Percentiles rank a stretch among this genome's conserved stretches.
These are phyloP conservation scores for Eragrostis curvula DNA, from an alignment of 176 grass and related monocot genomes.

Conservation along the genomic window DNA sequence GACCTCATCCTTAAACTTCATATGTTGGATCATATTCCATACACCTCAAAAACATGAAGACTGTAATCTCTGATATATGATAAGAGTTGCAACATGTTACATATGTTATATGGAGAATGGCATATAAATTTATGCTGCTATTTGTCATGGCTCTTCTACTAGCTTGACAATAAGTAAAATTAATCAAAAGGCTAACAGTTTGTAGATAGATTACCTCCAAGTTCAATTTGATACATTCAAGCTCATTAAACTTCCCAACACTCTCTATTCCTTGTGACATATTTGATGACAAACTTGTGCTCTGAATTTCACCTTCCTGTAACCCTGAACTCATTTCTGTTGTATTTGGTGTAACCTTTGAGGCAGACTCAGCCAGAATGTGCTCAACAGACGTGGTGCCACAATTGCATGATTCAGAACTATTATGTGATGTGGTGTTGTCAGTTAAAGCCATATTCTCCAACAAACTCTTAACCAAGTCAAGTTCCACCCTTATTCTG, in stretches of 20 bases:
- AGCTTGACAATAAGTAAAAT: conserved; percentile 19
- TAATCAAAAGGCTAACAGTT: conserved; percentile 15
- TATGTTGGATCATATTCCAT: conserved; percentile 20
- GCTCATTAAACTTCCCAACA: conserved; percentile 17
- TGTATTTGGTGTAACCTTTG: conserved; percentile 31
- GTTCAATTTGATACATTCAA: conserved; percentile 34
- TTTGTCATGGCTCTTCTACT: conserved; percentile 14
- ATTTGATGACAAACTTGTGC: conserved; percentile 16
- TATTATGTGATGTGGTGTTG: conserved; percentile 29
- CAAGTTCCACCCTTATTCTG: conserved; percentile 80
- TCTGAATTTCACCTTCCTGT: conserved; percentile 33
- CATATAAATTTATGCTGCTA: neutral
- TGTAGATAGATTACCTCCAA: conserved; percentile 63
- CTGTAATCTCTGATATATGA: neutral
- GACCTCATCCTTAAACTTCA: conserved; percentile 7
- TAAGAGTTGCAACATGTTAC: neutral
- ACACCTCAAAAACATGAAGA: conserved; percentile 1
- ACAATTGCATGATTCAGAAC: conserved; percentile 46
- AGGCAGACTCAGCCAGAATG: conserved; percentile 47
- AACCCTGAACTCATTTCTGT: conserved; percentile 36
- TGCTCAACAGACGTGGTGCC: conserved; percentile 54
- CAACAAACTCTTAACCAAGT: conserved; percentile 83
- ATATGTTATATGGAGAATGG: neutral
- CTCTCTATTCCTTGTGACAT: conserved; percentile 29
- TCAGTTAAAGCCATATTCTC: conserved; percentile 78